These are phyloP conservation scores for Carex arenaria DNA, from an alignment of 202 grass and related monocot genomes.

Conservation along the genomic window DNA sequence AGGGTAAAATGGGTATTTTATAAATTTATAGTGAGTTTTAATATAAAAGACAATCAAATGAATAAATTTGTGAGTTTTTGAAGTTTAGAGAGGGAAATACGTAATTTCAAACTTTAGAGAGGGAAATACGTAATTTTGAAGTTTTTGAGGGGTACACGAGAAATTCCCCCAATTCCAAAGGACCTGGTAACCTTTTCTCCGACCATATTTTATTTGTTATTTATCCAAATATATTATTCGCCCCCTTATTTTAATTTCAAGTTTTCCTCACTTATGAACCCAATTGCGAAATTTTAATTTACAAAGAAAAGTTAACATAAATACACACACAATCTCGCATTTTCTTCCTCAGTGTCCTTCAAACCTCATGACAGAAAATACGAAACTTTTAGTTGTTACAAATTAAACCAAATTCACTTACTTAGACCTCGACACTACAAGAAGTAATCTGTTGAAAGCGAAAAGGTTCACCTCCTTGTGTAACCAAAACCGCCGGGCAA, in stretches of 20 bases:
- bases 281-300: slow-evolving; percentile 25
- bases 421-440: slow-evolving; percentile 65
- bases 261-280: not conserved
- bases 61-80: too few species aligned
- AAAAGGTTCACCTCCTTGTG: slow-evolving; percentile 23
- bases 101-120: too few species aligned
- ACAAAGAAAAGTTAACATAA: not conserved
- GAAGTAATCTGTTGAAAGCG: slow-evolving; percentile 64
- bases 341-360: not conserved
- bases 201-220: not conserved
- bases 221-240: not conserved
- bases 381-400: not conserved
- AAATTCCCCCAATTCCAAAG: too few species aligned
- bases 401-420: not conserved
- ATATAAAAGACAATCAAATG: too few species aligned
- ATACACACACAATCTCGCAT: slow-evolving; percentile 25
- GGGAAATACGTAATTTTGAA: too few species aligned
- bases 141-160: too few species aligned
- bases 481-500: slow-evolving; percentile 57
- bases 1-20: too few species aligned
- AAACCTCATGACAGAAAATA: not conserved
- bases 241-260: not conserved
- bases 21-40: too few species aligned
- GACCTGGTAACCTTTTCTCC: not conserved
- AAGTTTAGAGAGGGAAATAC: too few species aligned